Percentiles rank a stretch among this genome's conserved stretches.
phyloP scores from a whole-genome alignment of 2,329 filamentous ascomycete species.

The Stagonosporopsis chrysanthemi region DNA sequence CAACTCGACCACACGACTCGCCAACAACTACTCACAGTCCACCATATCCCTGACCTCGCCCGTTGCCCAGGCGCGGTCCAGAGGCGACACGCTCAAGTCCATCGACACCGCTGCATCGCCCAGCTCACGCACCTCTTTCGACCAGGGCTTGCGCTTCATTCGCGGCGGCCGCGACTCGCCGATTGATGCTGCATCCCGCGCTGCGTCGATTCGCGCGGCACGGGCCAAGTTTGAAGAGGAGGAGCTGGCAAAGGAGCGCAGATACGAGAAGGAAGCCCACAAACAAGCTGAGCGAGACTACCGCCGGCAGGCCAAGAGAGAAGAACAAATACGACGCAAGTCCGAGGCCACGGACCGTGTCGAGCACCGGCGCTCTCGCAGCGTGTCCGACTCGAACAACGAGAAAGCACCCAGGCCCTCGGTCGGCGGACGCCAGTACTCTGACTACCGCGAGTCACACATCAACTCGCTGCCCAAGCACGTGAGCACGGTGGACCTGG shows the following conservation, averaged over 20 bases:
- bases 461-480: constrained; percentile 46
- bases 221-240: constrained; percentile 66
- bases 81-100: constrained; percentile 59
- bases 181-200: constrained; percentile 60
- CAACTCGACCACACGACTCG: constrained; percentile 55
- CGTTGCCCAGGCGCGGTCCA: constrained; percentile 51
- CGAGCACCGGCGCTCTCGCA: constrained; percentile 39
- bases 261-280: constrained; percentile 60
- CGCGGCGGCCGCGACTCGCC: constrained; percentile 57
- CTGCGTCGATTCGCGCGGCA: constrained; percentile 63
- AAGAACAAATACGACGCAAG: constrained; percentile 52
- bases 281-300: constrained; percentile 56
- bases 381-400: constrained; percentile 38
- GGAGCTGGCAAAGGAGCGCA: constrained; percentile 64
- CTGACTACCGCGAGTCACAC: constrained; percentile 47
- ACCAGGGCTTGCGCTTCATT: constrained; percentile 62
- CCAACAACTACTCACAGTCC: constrained; percentile 59
- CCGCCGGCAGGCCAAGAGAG: constrained; percentile 54
- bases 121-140: constrained; percentile 63
- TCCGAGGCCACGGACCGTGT: constrained; percentile 48
- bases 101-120: constrained; percentile 59
- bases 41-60: constrained; percentile 57
- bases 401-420: constrained; percentile 44
- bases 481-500: constrained; percentile 37
- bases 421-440: constrained; percentile 49